Evolutionary conservation across 257 asterid genomes (phyloP), one percentile per base, ranked within the genome.

Genomic region (Nicotiana knightiana): DNA sequence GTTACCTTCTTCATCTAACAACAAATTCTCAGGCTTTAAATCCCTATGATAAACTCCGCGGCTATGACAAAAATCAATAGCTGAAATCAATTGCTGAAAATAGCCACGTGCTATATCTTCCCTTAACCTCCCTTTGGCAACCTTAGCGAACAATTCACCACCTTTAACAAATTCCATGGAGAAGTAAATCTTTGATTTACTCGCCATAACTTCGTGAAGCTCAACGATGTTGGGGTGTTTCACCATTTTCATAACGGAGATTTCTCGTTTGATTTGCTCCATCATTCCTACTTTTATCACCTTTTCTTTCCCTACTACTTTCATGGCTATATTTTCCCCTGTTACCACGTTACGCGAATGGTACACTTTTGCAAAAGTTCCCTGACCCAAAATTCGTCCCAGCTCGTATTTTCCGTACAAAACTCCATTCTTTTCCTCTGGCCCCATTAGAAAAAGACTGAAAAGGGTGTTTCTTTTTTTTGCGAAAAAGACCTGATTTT

Each of bases 261-360:
- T 92, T 89, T 92, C 97, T 17, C 97, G 90, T 90, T 89, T 92
- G 71, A 92, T 89, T 57, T 92, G 97, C 84, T 91, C 97, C 97
- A 88, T 90, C 97, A 92, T 92, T 21, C 93, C 93, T 39, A 88
- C 91, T 10, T 89, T 89, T 1, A 92, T 85, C 68, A 92, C 93
- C 88, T 92, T 92, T 80, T 92, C 97, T 84, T 92, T 92, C 21
- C 89, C 93, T 2, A 91, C 93, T 0, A 92, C 82, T 81, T 92
- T 92, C 91, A 92, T 92, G 30, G 97, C 97, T 83, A 91, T 87
- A 87, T 84, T 91, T 63, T 83, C 82, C 2, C 93, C 91, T 0
- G 88, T 80, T 15, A 63, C 71, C 70, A 92, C 18, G 67, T 91
- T 82, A 85, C 93, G 80, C 0, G 97, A 93, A 43, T 91, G 93